Evolutionary conservation across 129 eudicot genomes (phyloP).

Genomic region (Deinandra increscens): DNA sequence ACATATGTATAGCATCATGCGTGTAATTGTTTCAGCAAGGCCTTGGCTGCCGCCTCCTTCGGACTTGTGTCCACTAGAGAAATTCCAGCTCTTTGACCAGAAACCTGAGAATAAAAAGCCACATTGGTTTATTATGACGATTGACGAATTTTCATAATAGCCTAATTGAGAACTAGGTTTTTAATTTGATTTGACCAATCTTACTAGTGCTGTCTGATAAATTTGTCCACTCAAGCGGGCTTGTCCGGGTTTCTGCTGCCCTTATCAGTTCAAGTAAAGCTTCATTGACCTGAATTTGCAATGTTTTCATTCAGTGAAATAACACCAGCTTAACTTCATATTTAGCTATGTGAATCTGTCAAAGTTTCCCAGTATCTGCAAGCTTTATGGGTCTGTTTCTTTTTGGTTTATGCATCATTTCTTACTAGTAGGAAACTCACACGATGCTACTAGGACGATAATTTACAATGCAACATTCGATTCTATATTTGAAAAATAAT

Average conservation of each 20-base stretch:
- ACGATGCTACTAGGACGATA: too few relatives aligned
- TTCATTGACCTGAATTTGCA: constrained; percentile 67
- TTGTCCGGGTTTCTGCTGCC: constrained; percentile 61
- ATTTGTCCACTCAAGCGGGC: constrained; percentile 88
- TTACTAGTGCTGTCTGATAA: constrained; percentile 67
- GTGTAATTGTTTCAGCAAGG: constrained; percentile 38
- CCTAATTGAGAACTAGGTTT: neutral
- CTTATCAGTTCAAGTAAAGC: constrained; percentile 79
- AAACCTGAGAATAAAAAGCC: constrained; percentile 38
- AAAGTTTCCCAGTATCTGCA: constrained; percentile 3
- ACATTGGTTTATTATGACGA: too few relatives aligned
- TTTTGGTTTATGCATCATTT: neutral
- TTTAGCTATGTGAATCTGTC: constrained; percentile 17
- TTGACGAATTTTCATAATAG: too few relatives aligned
- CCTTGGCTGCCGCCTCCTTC: constrained; percentile 37
- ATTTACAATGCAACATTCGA: too few relatives aligned
- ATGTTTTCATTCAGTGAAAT: constrained; percentile 13
- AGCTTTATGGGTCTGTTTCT: constrained; percentile 14
- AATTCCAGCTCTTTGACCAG: constrained; percentile 35
- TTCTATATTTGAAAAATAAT: too few relatives aligned
- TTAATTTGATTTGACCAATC: constrained; percentile 28
- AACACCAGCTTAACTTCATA: constrained; percentile 10
- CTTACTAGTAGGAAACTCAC: too few relatives aligned
- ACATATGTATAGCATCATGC: constrained; percentile 49
- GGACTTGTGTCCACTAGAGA: constrained; percentile 31